Evolutionary conservation across 306 rosid genomes (phyloP), one percentile per base, ranked within the genome.

Genomic region (Trifolium subterraneum): DNA sequence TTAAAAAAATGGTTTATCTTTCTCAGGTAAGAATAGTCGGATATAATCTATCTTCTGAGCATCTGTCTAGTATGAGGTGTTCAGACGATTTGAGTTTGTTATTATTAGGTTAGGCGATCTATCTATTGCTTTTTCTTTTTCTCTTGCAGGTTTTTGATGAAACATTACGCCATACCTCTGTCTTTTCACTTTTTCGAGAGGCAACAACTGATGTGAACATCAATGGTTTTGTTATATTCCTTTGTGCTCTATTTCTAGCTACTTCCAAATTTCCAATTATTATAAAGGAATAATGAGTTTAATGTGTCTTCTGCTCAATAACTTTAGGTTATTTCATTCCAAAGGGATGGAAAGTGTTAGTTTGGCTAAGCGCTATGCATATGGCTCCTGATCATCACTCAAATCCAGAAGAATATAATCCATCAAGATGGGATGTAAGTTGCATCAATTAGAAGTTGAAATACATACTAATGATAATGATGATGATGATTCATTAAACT

Each of bases 1-100:
- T 80, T 18, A 79, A 86, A 41, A 72, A 82, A 8, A 87, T 84
- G 91, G 77, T 80, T 51, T 87, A 80, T 72, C 88, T 87, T 65
- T 48, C 81, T 16, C 50, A 12, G 15, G 47, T 42, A 42, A 11
- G 47, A 11, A 42, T 42, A 42, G 12, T 41, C 2, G 15, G 15
- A 42, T 3, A 42, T 42, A 12, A 42, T 0, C 47, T 42, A 10
- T n/a, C n/a, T n/a, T n/a, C n/a, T n/a, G n/a, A n/a, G n/a, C n/a
- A n/a, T n/a, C n/a, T n/a, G n/a, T n/a, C n/a, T n/a, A 22, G 25
- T 22, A 22, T 22, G 25, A 22, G 25, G 25, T 22, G 25, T 22
- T 22, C 25, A 1, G 25, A 2, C 25, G 25, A 22, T 22, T 22
- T 22, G 25, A 2, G 25, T 22, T 22, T 22, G 25, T 22, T 22